Evolutionary conservation across 2,329 filamentous ascomycete genomes (phyloP).

Genomic region (Rutstroemia sp.): DNA sequence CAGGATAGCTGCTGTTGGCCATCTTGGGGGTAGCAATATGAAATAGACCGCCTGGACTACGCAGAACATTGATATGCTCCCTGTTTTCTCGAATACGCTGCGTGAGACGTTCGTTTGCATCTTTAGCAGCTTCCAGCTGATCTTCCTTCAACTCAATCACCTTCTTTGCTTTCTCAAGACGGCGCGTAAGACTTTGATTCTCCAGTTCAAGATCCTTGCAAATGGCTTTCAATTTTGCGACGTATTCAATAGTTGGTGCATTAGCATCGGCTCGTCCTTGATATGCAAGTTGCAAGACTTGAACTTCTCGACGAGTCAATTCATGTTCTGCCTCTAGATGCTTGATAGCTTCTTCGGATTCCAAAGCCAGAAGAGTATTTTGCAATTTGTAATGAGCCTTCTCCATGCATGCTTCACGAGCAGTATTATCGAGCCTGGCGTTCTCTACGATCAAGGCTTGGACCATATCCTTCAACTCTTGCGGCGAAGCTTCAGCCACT

Average conservation of each 20-base stretch:
- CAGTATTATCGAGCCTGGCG: constrained; percentile 37
- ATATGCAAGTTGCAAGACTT: constrained; percentile 68
- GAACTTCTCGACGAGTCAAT: constrained; percentile 81
- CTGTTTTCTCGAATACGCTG: constrained; percentile 84
- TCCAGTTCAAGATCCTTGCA: constrained; percentile 61
- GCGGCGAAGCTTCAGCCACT: constrained; percentile 44
- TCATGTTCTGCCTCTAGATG: constrained; percentile 86
- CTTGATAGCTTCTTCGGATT: constrained; percentile 78
- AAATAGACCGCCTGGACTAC: constrained; percentile 64
- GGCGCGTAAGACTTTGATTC: constrained; percentile 54
- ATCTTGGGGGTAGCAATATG: constrained; percentile 52
- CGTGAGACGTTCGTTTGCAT: constrained; percentile 71
- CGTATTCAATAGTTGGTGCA: constrained; percentile 39
- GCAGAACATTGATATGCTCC: constrained; percentile 74
- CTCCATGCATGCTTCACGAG: constrained; percentile 70
- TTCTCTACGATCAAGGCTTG: constrained; percentile 48
- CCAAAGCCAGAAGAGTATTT: constrained; percentile 74
- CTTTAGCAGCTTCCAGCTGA: constrained; percentile 59
- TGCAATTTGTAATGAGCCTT: constrained; percentile 88
- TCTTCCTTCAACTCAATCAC: constrained; percentile 73
- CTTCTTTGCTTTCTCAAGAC: constrained; percentile 67
- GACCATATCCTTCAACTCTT: constrained; percentile 51
- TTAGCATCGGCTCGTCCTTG: constrained; percentile 47
- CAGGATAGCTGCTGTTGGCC: constrained; percentile 31
- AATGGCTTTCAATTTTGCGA: constrained; percentile 56